phyloP scores from a whole-genome alignment of 495 filamentous ascomycete genomes.

The Geopyxis carbonaria region DNA sequence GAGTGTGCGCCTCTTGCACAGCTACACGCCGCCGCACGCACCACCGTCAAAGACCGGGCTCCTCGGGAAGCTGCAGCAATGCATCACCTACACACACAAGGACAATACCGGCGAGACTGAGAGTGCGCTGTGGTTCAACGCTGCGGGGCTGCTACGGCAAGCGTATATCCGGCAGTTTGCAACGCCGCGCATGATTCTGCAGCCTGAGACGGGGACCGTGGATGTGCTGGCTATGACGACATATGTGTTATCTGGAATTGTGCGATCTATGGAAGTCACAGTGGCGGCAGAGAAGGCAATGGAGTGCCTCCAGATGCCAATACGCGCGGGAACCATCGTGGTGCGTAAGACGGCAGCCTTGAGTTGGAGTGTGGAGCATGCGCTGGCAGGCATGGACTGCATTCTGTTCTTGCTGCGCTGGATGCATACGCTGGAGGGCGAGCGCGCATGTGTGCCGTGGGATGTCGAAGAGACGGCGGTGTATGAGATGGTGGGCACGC shows the following conservation, averaged over 20 bases:
- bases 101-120: not conserved
- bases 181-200: not conserved
- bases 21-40: not conserved
- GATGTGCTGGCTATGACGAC: conserved; percentile 1
- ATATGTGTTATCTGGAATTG: not conserved
- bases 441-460: too few relatives aligned
- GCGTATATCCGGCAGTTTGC: conserved; percentile 5
- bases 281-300: conserved; percentile 5
- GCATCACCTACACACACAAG: conserved; percentile 5
- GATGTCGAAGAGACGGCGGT: conserved; percentile 2
- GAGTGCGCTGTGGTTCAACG: conserved; percentile 1
- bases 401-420: conserved; percentile 3
- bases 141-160: conserved; percentile 1
- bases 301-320: conserved; percentile 1
- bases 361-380: conserved; percentile 7
- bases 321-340: conserved; percentile 4
- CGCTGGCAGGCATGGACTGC: conserved; percentile 3
- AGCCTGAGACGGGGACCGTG: not conserved
- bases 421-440: conserved; percentile 2
- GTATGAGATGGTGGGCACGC: not conserved
- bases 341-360: conserved; percentile 6
- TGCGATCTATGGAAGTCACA: conserved; percentile 1
- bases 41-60: conserved; percentile 2
- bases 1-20: conserved; percentile 2
- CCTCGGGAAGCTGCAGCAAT: conserved; percentile 3